Evolutionary conservation across 2,329 filamentous ascomycete species (phyloP).

Genomic region (Cylindrodendrum hubeiense): DNA sequence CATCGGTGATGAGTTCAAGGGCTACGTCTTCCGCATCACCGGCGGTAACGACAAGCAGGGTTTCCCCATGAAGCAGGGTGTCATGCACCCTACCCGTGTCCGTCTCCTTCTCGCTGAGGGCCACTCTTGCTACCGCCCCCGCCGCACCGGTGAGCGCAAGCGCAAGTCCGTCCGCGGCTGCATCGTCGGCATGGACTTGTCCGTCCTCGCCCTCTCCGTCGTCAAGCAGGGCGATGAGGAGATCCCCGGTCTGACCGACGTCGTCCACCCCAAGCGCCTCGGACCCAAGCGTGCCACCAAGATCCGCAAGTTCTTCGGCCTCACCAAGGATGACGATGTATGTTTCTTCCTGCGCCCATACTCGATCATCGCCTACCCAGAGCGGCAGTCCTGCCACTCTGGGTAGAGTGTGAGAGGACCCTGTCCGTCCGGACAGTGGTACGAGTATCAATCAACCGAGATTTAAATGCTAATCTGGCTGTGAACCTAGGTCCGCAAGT

Average conservation of each 20-base stretch:
- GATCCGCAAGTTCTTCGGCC: conserved; percentile 99
- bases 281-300: conserved; percentile 99
- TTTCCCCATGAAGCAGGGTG: conserved; percentile 99
- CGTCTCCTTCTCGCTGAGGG: conserved; percentile 94
- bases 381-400: conserved; percentile 61
- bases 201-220: conserved; percentile 92
- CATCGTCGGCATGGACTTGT: conserved; percentile 96
- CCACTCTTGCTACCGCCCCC: conserved; percentile 99
- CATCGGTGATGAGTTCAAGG: conserved; percentile 99
- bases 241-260: conserved; percentile 96
- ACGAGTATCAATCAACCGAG: conserved; percentile 38
- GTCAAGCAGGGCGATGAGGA: conserved; percentile 98
- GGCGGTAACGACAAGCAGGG: conserved; percentile 99
- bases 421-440: conserved; percentile 37
- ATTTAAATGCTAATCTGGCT: conserved; percentile 53
- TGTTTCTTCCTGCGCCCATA: conserved; percentile 71
- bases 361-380: conserved; percentile 78
- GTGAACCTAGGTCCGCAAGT: conserved; percentile 88
- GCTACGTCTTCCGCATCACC: conserved; percentile 99
- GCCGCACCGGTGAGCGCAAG: conserved; percentile 98
- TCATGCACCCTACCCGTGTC: conserved; percentile 99
- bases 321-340: conserved; percentile 99
- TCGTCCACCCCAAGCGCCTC: conserved; percentile 98
- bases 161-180: conserved; percentile 98
- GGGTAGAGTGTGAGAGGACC: conserved; percentile 71